Evolutionary conservation across 345 rosid species (phyloP).

Genomic region (Citrus sp.): DNA sequence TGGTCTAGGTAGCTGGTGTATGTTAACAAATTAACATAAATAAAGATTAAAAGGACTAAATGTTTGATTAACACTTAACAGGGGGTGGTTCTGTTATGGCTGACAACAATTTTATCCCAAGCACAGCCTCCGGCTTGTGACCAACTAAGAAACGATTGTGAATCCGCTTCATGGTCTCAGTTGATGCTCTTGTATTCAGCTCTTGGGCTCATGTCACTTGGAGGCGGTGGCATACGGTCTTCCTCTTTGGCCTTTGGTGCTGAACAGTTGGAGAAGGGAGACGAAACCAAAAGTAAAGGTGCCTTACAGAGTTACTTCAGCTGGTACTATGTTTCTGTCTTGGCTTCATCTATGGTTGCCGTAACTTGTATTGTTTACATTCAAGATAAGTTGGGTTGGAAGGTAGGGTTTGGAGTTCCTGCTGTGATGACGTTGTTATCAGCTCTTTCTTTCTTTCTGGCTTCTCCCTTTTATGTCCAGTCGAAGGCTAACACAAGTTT

Average conservation of each 20-base stretch:
- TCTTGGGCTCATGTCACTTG: slow-evolving; percentile 44
- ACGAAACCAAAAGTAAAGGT: slow-evolving; percentile 3
- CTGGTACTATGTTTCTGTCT: slow-evolving; percentile 41
- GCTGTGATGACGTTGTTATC: slow-evolving; percentile 40
- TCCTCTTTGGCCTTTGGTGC: slow-evolving; percentile 59
- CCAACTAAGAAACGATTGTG: slow-evolving; percentile 19
- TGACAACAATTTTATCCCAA: slow-evolving; percentile 31
- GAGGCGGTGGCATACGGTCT: slow-evolving; percentile 61
- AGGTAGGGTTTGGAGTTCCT: slow-evolving; percentile 52
- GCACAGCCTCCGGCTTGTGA: slow-evolving; percentile 31
- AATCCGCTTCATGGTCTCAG: slow-evolving; percentile 25
- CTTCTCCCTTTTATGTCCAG: slow-evolving; percentile 42
- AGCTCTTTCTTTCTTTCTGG: slow-evolving; percentile 34
- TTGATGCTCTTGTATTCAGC: slow-evolving; percentile 33
- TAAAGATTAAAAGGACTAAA: neutral
- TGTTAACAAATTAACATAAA: no score
- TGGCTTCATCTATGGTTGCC: slow-evolving; percentile 26
- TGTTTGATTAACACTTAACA: slow-evolving; percentile 4
- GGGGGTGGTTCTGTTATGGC: slow-evolving; percentile 45
- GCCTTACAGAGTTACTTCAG: slow-evolving; percentile 41
- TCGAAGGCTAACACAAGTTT: slow-evolving; percentile 23
- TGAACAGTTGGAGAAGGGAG: slow-evolving; percentile 35
- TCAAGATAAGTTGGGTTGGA: slow-evolving; percentile 55
- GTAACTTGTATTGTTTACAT: slow-evolving; percentile 45
- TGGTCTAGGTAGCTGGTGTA: no score